Evolutionary conservation across 352 stramenopile species (phyloP).

Genomic region (Globisporangium viniferum): DNA sequence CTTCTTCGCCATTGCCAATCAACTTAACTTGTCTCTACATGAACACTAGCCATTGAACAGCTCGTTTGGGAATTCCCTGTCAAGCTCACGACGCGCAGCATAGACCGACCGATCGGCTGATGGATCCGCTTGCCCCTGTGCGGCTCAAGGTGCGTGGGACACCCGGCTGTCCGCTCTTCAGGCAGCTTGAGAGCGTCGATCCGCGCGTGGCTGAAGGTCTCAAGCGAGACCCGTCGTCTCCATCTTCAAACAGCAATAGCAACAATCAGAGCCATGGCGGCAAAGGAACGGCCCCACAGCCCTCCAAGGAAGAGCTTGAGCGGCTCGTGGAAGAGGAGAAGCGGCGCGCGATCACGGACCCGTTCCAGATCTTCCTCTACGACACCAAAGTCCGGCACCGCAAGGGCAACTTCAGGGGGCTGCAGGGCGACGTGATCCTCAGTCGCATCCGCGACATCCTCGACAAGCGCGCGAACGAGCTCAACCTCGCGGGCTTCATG

Average conservation of each 20-base stretch:
- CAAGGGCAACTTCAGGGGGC: slow-evolving; percentile 65
- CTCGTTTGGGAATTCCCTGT: background rate
- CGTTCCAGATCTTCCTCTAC: slow-evolving; percentile 63
- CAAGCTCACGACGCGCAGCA: too few relatives aligned
- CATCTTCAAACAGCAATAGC: background rate
- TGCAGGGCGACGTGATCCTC: slow-evolving; percentile 49
- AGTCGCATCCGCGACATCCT: slow-evolving; percentile 48
- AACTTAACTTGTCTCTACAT: too few relatives aligned
- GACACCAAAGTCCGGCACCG: slow-evolving; percentile 59
- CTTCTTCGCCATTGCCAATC: too few relatives aligned
- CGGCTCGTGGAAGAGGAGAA: slow-evolving; percentile 66
- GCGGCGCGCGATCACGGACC: slow-evolving; percentile 48
- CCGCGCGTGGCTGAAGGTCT: slow-evolving; percentile 56
- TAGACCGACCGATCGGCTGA: background rate
- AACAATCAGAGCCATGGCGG: background rate
- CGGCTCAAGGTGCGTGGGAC: slow-evolving; percentile 43
- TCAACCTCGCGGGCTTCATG: slow-evolving; percentile 54
- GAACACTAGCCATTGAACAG: background rate
- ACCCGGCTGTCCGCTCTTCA: slow-evolving; percentile 43
- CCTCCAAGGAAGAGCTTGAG: slow-evolving; percentile 29
- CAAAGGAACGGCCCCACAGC: background rate
- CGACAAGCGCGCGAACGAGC: slow-evolving; percentile 25
- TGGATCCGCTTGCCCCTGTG: slow-evolving; percentile 21
- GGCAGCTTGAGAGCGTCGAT: slow-evolving; percentile 45
- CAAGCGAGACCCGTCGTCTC: slow-evolving; percentile 20